phyloP scores from a whole-genome alignment of 2,329 filamentous ascomycete genomes.

The Cladosporium sp. region DNA sequence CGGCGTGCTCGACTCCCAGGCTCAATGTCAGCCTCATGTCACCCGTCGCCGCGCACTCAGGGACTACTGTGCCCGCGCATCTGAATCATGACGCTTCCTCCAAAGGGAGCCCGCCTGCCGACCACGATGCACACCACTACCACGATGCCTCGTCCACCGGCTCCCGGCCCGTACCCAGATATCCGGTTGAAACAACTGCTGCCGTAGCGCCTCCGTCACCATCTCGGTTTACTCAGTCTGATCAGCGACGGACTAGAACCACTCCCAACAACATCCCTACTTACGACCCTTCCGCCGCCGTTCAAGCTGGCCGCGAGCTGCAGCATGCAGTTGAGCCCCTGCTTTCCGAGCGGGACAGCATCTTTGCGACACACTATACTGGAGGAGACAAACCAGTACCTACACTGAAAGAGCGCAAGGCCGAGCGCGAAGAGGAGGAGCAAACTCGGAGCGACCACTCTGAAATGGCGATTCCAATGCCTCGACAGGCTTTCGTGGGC shows the following conservation, averaged over 20 bases:
- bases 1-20: conserved; percentile 17
- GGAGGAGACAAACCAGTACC: conserved; percentile 52
- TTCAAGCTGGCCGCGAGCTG: conserved; percentile 21
- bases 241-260: conserved; percentile 16
- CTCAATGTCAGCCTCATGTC: conserved; percentile 20
- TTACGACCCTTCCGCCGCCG: conserved; percentile 19
- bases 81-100: conserved; percentile 13
- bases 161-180: conserved; percentile 8
- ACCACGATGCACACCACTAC: conserved; percentile 11
- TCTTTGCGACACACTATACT: conserved; percentile 64
- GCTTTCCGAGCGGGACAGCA: conserved; percentile 64
- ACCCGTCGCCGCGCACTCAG: conserved; percentile 21
- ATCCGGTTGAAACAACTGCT: conserved; percentile 10
- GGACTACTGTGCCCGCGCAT: conserved; percentile 17
- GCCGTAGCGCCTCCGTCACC: conserved; percentile 20
- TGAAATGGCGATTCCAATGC: conserved; percentile 20
- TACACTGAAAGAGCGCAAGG: conserved; percentile 32
- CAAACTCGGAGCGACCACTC: background rate
- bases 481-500: conserved; percentile 12
- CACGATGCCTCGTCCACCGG: background rate
- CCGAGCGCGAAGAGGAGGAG: conserved; percentile 5
- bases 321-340: conserved; percentile 49
- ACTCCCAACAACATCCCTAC: conserved; percentile 16
- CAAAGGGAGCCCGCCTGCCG: conserved; percentile 13
- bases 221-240: conserved; percentile 9